Percentiles rank a stretch among this genome's conserved stretches.
Evolutionary conservation across 1,284 basidiomycete species (phyloP).

Genomic region (Rhodotorula sp.): DNA sequence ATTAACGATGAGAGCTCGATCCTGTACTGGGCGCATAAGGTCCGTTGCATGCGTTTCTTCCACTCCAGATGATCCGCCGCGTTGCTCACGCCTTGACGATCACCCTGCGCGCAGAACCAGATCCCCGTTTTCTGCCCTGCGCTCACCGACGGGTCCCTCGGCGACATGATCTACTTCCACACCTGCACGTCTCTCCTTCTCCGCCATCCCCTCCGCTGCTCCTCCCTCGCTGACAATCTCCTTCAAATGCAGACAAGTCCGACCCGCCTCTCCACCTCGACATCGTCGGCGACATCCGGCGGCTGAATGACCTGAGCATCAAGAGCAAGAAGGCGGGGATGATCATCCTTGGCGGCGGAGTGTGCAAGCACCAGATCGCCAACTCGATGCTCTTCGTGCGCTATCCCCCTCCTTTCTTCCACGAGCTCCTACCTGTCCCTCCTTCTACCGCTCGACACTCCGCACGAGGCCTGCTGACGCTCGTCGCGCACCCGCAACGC

Average conservation of each 20-base stretch:
- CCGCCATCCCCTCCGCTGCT: background rate
- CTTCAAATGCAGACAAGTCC: constrained; percentile 60
- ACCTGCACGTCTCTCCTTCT: constrained; percentile 57
- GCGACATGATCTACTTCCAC: constrained; percentile 99
- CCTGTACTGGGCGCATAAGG: constrained; percentile 99
- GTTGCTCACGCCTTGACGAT: background rate
- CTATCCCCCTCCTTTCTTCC: background rate
- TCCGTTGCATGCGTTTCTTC: constrained; percentile 54
- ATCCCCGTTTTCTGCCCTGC: constrained; percentile 99
- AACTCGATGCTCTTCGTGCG: constrained; percentile 97
- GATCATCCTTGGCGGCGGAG: constrained; percentile 96
- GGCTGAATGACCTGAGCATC: constrained; percentile 86
- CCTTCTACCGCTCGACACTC: constrained; percentile 3
- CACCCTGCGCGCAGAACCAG: constrained; percentile 71
- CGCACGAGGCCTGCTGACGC: background rate
- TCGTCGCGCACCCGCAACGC: no score
- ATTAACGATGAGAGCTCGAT: constrained; percentile 91
- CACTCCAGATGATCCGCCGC: no score
- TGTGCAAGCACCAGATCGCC: constrained; percentile 99
- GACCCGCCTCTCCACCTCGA: constrained; percentile 77
- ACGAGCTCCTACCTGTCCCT: background rate
- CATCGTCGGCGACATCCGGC: constrained; percentile 91
- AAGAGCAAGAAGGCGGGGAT: constrained; percentile 93
- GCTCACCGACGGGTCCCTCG: constrained; percentile 93
- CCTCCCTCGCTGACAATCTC: no score